Percentiles rank a stretch among this genome's conserved stretches.
These are phyloP conservation scores for Ogataea philodendri DNA, from an alignment of 805 yeast genomes.

Conservation along the genomic window DNA sequence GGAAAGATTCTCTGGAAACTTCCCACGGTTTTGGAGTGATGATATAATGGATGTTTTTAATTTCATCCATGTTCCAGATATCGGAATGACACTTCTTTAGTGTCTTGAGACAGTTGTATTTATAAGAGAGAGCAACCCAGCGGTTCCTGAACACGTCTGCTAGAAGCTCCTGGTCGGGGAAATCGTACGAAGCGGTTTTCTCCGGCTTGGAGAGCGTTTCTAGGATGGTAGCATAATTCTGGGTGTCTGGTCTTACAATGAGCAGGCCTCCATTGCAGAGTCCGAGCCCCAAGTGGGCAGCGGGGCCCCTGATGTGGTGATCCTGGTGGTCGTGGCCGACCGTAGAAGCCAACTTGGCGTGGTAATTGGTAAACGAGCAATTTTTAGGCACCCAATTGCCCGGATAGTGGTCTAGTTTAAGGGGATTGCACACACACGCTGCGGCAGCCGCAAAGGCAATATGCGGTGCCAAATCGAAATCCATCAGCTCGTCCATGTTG, in stretches of 20 bases:
- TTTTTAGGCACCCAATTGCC: constrained; percentile 48
- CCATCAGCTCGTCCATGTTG: constrained; percentile 62
- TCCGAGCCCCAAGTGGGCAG: constrained; percentile 39
- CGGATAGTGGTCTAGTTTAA: constrained; percentile 51
- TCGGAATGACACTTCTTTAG: constrained; percentile 43
- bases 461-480: constrained; percentile 36
- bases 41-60: constrained; percentile 58
- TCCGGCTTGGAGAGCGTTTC: constrained; percentile 39
- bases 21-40: constrained; percentile 64
- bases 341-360: constrained; percentile 18
- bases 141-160: constrained; percentile 49
- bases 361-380: constrained; percentile 48
- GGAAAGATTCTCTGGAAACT: constrained; percentile 28
- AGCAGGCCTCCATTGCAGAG: constrained; percentile 61
- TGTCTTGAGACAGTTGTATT: constrained; percentile 57
- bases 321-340: constrained; percentile 13
- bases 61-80: constrained; percentile 46
- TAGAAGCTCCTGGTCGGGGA: constrained; percentile 58
- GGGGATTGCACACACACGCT: constrained; percentile 64
- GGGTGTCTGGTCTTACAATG: constrained; percentile 44
- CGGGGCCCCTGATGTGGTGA: constrained; percentile 40
- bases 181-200: constrained; percentile 43
- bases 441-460: constrained; percentile 54
- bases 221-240: constrained; percentile 40
- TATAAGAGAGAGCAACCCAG: constrained; percentile 53